phyloP scores from a whole-genome alignment of 495 filamentous ascomycete genomes.

The Trichoderma asperelloides region DNA sequence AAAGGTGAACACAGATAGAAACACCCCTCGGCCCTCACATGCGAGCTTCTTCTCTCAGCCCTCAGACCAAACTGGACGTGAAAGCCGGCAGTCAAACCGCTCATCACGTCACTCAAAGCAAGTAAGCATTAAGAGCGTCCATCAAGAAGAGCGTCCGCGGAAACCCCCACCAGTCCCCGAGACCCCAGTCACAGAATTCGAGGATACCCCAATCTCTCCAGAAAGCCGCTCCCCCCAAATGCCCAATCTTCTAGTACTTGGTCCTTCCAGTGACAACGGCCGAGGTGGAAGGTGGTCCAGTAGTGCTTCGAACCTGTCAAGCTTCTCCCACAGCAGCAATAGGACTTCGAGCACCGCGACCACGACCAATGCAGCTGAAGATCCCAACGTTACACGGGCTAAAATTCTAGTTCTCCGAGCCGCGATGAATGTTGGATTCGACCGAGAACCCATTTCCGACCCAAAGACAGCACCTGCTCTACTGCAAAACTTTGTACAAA shows the following conservation, averaged over 20 bases:
- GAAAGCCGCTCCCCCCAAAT: conserved; percentile 57
- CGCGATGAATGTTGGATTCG: conserved; percentile 69
- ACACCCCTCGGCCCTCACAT: conserved; percentile 77
- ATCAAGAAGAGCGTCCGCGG: conserved; percentile 22
- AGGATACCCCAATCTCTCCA: conserved; percentile 74
- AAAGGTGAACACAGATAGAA: conserved; percentile 74
- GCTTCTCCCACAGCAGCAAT: conserved; percentile 62
- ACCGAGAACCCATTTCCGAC: conserved; percentile 31
- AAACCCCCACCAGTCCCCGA: conserved; percentile 49
- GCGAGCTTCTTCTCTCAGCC: conserved; percentile 50
- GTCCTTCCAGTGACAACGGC: conserved; percentile 43
- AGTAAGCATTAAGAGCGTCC: conserved; percentile 32
- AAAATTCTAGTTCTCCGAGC: conserved; percentile 73
- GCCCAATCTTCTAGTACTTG: conserved; percentile 80
- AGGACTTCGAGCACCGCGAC: conserved; percentile 68
- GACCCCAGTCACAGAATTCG: conserved; percentile 88
- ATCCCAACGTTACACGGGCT: conserved; percentile 62
- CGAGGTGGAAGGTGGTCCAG: conserved; percentile 60
- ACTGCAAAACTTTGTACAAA: conserved; percentile 63
- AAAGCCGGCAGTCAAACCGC: conserved; percentile 27
- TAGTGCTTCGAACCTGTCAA: conserved; percentile 63
- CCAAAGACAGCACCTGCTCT: conserved; percentile 31
- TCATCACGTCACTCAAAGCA: conserved; percentile 35
- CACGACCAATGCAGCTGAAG: conserved; percentile 55
- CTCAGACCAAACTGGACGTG: conserved; percentile 14